Evolutionary conservation across 2,329 filamentous ascomycete genomes (phyloP).

Genomic region (Alternaria longipes): DNA sequence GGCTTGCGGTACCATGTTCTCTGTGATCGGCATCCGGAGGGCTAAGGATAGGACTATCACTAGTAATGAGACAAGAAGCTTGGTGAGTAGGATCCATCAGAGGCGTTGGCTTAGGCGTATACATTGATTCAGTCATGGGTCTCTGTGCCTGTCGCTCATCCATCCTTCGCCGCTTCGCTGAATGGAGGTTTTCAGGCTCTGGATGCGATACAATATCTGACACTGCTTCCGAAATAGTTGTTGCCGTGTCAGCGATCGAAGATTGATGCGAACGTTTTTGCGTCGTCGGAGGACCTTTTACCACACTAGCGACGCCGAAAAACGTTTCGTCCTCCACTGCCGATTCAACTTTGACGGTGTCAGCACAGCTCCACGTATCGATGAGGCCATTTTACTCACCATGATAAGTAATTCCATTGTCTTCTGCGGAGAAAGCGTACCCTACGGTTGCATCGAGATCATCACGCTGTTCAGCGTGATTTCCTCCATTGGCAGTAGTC

Average conservation of each 20-base stretch:
- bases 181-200: slow-evolving; percentile 15
- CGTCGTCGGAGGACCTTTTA: background rate
- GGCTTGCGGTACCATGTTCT: slow-evolving; percentile 9
- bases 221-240: slow-evolving; percentile 12
- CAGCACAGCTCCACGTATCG: slow-evolving; percentile 11
- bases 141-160: slow-evolving; percentile 18
- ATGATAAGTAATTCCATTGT: slow-evolving; percentile 14
- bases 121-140: slow-evolving; percentile 12
- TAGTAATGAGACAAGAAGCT: background rate
- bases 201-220: slow-evolving; percentile 11
- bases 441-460: background rate
- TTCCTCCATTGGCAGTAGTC: background rate
- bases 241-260: slow-evolving; percentile 11
- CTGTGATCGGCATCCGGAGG: slow-evolving; percentile 1
- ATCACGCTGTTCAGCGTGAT: background rate
- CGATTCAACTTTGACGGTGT: slow-evolving; percentile 13
- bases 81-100: slow-evolving; percentile 4
- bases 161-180: slow-evolving; percentile 19
- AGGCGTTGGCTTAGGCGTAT: slow-evolving; percentile 14
- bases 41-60: slow-evolving; percentile 5
- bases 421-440: slow-evolving; percentile 19
- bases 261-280: slow-evolving; percentile 19
- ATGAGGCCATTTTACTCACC: slow-evolving; percentile 20
- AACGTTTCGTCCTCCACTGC: background rate
- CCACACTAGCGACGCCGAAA: slow-evolving; percentile 10